Evolutionary conservation across 352 stramenopile species (phyloP), one percentile per base, ranked within the genome.

Genomic region (Phytopythium litorale): DNA sequence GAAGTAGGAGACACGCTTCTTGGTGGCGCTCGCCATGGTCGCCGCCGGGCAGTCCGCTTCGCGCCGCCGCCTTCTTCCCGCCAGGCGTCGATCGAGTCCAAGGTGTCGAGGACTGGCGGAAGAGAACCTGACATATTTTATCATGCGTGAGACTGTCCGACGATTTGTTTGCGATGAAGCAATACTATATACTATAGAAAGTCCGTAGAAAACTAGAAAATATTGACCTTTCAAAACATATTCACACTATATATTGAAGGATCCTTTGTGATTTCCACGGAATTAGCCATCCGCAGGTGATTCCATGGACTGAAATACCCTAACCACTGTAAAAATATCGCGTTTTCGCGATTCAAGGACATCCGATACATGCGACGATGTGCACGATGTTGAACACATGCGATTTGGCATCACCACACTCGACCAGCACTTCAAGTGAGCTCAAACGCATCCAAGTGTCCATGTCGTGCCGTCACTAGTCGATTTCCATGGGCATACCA

Each of bases 1-100:
- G 72, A 94, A 94, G 71, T 94, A 92, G 37, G 84, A 92, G 56
- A 94, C 84, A 66, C 82, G 84, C 73, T 82, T 84, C 75, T 91
- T 91, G 38, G 71, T 79, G 49, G 70, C 71, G 68, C 72, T 87
- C 38, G 68, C 68, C 71, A 79, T 78, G 46, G 35, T 42, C 13
- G 19, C 4, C 56, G 38, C 37, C 42, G 42, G n/a, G 13, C 21
- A 6, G 6, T 18, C 12, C 42, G 42, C 19, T 25, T 23, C 42
- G 42, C 42, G 8, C 21, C 19, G 42, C 19, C 42, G 18, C n/a
- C 12, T 25, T 49, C 42, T 25, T 49, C 21, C 42, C 12, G 35
- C 42, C 42, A 28, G 18, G 4, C 18, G 42, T 32, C 28, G 28
- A 32, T 32, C 28, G 28, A 32, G 28, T 32, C 28, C 28, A 32